Base-by-base conservation (phyloP, 352 stramenopile genomes). In the Globisporangium yorkense region DNA sequence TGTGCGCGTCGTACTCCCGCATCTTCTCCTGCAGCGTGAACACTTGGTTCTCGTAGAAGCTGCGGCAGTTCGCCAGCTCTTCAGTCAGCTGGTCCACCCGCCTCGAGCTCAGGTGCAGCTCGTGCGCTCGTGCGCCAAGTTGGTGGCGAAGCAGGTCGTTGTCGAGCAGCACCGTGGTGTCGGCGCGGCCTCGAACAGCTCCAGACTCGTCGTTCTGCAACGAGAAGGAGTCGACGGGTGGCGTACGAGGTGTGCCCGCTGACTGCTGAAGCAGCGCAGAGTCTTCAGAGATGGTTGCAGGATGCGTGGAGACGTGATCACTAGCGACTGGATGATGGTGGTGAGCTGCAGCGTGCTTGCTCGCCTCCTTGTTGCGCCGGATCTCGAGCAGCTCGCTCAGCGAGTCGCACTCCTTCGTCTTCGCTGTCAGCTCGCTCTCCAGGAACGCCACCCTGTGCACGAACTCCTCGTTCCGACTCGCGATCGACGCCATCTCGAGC, bases 81-180 rank as follows among this genome's bases (percentile, higher is more conserved):
- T 75, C 71, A 0, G 72, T 67, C 2, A 88, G 50, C 18, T 83
- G 53, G 27, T 75, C 57, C 56, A 87, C 72, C 15, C 75, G 77
- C 13, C 54, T 59, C 27, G 66, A 71, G 41, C 66, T 76, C 47
- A 84, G 65, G 21, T 69, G 64, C 27, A 85, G 51, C 53, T 87
- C 79, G 45, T 72, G 63, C 3, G 71, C 51, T 47, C 83, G 84
- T 18, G 76, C 71, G 18, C 54, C 50, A 12, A 89, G 60, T 47
- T 89, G 76, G 27, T 87, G 79, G 33, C 59, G 71, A 3, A 89
- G 56, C 39, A 88, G 65, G 46, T 85, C 73, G 33, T 75, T 89
- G 51, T 80, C 71, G 5, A 78, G 47, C 29, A 65, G 16, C 5
- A 39, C 50, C 1, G 57, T 47, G 16, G 63, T 78, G 29, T 64